These are phyloP conservation scores for Capsella bursapastoris DNA, from an alignment of 345 rosid genomes.

Conservation along the genomic window DNA sequence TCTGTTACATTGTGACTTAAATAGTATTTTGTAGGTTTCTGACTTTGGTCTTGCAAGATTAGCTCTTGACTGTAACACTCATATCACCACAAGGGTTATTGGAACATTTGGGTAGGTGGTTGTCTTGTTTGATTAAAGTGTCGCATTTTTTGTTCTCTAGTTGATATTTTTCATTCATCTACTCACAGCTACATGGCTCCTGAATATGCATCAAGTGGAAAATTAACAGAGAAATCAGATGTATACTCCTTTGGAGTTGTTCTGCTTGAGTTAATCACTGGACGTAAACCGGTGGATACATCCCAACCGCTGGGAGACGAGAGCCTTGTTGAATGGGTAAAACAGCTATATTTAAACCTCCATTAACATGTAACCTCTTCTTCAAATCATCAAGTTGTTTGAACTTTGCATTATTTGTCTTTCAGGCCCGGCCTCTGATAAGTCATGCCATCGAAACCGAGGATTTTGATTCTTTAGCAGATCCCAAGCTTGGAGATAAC, in stretches of 20 bases:
- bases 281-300: conserved; percentile 90
- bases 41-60: conserved; percentile 98
- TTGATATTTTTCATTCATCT: conserved; percentile 5
- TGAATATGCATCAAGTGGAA: conserved; percentile 97
- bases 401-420: neutral
- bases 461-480: conserved; percentile 66
- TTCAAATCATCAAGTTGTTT: neutral
- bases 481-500: conserved; percentile 74
- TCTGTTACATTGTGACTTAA: conserved; percentile 27
- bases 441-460: conserved; percentile 74
- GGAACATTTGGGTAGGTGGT: conserved; percentile 92
- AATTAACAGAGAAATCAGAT: conserved; percentile 93
- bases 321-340: conserved; percentile 98
- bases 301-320: conserved; percentile 92
- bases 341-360: neutral
- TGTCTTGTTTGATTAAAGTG: neutral
- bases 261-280: conserved; percentile 92
- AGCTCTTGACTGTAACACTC: conserved; percentile 88
- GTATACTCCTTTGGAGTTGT: conserved; percentile 95
- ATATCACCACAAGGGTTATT: conserved; percentile 90
- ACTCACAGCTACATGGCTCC: conserved; percentile 96
- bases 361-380: neutral
- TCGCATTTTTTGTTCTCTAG: neutral
- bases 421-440: conserved; percentile 88
- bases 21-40: conserved; percentile 67